Conservation (phyloP, 192 early-diverging fungal genomes). For the Lobosporangium transversale region DNA sequence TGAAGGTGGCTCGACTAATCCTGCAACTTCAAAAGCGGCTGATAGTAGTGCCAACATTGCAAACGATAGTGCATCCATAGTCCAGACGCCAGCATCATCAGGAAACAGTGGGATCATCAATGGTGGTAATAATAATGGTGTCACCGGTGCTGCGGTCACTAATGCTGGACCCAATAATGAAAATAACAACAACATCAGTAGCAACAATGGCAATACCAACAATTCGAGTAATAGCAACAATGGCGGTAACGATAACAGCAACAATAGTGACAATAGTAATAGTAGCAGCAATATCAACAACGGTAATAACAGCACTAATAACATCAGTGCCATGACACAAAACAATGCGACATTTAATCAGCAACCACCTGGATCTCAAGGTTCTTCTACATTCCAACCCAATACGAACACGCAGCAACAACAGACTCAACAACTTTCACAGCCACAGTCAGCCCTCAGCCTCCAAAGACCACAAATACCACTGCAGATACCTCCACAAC, state of each 20-base stretch:
- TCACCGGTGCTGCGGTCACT: no score
- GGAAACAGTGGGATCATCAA: constrained; percentile 1
- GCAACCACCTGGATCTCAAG: constrained; percentile 3
- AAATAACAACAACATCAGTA: constrained; percentile 6
- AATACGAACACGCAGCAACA: constrained; percentile 3
- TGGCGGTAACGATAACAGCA: not conserved
- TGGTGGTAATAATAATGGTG: constrained; percentile 5
- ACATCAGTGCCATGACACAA: not conserved
- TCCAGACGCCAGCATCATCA: not conserved
- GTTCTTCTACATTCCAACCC: constrained; percentile 5
- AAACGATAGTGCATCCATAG: not conserved
- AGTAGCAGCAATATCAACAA: constrained; percentile 3
- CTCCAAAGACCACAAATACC: not conserved
- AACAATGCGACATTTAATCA: constrained; percentile 17
- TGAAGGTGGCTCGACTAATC: constrained; percentile 18
- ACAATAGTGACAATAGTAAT: constrained; percentile 3
- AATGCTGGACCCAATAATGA: no score
- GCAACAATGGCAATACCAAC: constrained; percentile 2
- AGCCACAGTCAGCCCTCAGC: not conserved
- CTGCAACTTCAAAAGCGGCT: constrained; percentile 4
- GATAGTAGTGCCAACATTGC: constrained; percentile 7
- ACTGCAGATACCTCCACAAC: constrained; percentile 4
- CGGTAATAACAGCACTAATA: constrained; percentile 15
- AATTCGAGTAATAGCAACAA: constrained; percentile 2
- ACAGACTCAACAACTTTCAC: constrained; percentile 15